These are phyloP conservation scores for Blastosporella zonata DNA, from an alignment of 1,284 basidiomycete genomes.

Conservation along the genomic window DNA sequence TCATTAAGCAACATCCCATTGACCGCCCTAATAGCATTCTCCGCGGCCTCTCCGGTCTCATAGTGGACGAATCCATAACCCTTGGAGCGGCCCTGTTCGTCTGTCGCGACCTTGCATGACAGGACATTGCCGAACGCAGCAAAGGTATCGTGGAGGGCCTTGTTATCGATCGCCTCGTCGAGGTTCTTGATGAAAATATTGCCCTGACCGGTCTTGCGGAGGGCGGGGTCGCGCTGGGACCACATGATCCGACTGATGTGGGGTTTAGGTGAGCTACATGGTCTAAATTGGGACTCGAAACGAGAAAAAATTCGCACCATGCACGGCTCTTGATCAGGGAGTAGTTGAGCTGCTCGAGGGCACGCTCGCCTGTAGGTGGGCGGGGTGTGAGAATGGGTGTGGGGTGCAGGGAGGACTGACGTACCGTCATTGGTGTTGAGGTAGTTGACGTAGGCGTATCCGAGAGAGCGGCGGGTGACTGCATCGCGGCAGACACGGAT, in stretches of 20 bases:
- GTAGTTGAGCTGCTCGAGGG: conserved; percentile 99
- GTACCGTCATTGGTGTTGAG: conserved; percentile 91
- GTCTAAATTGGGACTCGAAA: background rate
- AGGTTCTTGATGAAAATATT: conserved; percentile 99
- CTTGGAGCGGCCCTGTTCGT: conserved; percentile 89
- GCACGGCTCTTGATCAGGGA: conserved; percentile 97
- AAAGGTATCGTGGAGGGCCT: conserved; percentile 99
- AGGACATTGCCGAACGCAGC: conserved; percentile 98
- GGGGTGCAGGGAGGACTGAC: conserved; percentile 25
- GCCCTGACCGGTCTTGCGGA: conserved; percentile 98
- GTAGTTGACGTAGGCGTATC: conserved; percentile 99
- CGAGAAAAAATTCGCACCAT: conserved; percentile 55
- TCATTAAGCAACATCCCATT: conserved; percentile 99
- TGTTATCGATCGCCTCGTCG: conserved; percentile 98
- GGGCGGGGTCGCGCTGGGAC: conserved; percentile 98
- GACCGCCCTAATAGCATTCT: conserved; percentile 95
- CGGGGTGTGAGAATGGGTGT: conserved; percentile 10
- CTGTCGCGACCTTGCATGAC: conserved; percentile 98
- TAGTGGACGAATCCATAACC: conserved; percentile 99
- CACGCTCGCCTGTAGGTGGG: conserved; percentile 78
- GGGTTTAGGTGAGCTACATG: background rate
- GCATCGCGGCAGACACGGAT: conserved; percentile 99
- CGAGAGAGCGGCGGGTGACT: conserved; percentile 97
- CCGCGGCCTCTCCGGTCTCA: conserved; percentile 95
- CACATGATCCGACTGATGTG: conserved; percentile 94